Conservation (phyloP, 2,329 filamentous ascomycete genomes). For the Ophiostoma tasmaniense region DNA sequence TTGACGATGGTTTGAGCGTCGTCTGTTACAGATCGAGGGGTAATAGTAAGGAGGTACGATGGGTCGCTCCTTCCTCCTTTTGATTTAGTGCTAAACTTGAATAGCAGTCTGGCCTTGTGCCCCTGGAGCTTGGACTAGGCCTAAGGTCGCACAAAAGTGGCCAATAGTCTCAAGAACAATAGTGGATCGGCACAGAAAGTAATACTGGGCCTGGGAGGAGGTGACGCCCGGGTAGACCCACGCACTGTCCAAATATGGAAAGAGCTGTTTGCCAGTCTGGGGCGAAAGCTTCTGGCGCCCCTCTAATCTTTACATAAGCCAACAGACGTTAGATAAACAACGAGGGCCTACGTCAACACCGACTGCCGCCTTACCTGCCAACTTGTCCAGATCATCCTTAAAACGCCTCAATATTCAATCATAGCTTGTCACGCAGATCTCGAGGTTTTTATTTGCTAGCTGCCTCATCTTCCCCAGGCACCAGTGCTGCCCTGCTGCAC, state of each 20-base stretch:
- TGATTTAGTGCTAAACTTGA: background rate
- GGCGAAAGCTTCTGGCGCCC: conserved; percentile 6
- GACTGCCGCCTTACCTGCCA: background rate
- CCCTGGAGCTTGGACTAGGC: background rate
- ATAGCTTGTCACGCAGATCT: background rate
- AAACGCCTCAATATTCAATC: background rate
- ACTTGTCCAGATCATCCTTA: background rate
- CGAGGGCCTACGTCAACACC: background rate
- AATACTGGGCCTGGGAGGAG: background rate
- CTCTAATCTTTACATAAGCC: conserved; percentile 1
- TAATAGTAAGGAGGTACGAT: conserved; percentile 5
- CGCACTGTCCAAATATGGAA: background rate
- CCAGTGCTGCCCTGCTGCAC: background rate
- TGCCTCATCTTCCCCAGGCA: background rate
- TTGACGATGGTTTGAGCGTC: background rate
- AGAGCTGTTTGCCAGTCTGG: conserved; percentile 5
- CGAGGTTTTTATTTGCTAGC: background rate
- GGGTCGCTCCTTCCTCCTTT: conserved; percentile 1
- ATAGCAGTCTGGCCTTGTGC: background rate
- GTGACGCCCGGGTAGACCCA: conserved; percentile 1
- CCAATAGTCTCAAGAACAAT: background rate
- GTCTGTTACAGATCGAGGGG: conserved; percentile 8
- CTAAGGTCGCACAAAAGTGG: background rate
- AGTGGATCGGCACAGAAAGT: background rate
- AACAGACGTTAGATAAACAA: background rate